Percentiles rank a stretch among this genome's conserved stretches.
These are phyloP conservation scores for Sphenostylis stenocarpa DNA, from an alignment of 306 rosid genomes.

Conservation along the genomic window DNA sequence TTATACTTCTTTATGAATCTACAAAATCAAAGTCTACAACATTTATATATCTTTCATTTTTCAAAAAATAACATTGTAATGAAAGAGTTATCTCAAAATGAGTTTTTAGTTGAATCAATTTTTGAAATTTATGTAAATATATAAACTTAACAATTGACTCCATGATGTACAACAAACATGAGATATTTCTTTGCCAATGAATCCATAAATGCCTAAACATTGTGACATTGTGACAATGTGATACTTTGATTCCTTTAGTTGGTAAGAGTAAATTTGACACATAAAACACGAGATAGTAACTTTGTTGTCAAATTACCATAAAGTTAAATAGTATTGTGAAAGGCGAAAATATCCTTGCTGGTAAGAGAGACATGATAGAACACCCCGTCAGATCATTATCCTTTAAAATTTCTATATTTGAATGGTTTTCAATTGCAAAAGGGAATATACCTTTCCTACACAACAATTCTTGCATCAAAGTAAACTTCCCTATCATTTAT, in stretches of 20 bases:
- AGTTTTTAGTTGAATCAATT: neutral
- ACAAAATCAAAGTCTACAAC: neutral
- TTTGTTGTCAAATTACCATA: conserved; percentile 17
- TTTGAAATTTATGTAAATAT: neutral
- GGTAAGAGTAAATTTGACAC: neutral
- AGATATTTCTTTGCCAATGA: neutral
- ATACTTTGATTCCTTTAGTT: conserved; percentile 15
- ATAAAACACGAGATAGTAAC: conserved; percentile 18
- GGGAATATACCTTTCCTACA: conserved; percentile 4
- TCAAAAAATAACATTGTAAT: too few species aligned
- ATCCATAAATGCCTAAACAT: neutral
- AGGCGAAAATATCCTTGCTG: conserved; percentile 21
- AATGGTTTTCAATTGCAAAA: conserved; percentile 23
- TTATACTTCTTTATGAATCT: neutral
- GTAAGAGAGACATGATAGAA: neutral
- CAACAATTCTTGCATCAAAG: neutral
- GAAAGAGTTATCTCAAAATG: too few species aligned
- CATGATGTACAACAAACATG: neutral
- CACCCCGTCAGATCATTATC: neutral
- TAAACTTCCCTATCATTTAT: conserved; percentile 14
- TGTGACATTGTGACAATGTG: conserved; percentile 17
- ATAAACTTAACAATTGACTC: neutral
- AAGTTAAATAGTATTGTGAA: conserved; percentile 11
- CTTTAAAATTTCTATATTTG: conserved; percentile 5
- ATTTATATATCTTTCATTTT: neutral